Evolutionary conservation across 2,329 filamentous ascomycete genomes (phyloP), one percentile per base, ranked within the genome.

Genomic region (Pestalotiopsis sp.): DNA sequence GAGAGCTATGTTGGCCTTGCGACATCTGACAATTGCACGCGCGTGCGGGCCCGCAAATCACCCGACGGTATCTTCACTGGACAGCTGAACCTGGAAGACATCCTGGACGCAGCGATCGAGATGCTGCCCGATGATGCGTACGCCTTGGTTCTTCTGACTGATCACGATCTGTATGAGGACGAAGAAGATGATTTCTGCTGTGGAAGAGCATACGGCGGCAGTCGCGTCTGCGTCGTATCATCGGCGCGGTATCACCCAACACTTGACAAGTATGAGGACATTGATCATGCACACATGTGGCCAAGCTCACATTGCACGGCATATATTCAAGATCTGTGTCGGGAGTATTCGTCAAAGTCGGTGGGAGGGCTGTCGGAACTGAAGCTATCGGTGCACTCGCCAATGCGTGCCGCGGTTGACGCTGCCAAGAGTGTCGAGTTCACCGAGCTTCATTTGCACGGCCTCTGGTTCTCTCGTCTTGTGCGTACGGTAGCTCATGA

Each of bases 181-280:
- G 87, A 90, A 0, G 87, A 91, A 0, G 91, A 92, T 69, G 85
- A 89, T 23, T 93, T 92, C 73, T 88, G 86, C 66, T 91, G 90
- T 70, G 91, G 90, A 0, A 80, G 90, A 36, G 90, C 91, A 0
- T 93, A 90, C 74, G 91, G 91, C 0, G 88, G 85, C 0, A 89
- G 86, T 68, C 82, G 90, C 4, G 85, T 93, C 1, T 84, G 85
- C 0, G 85, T 92, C 1, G 87, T 93, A 0, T 89, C 87, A 0
- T 85, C 82, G 0, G 89, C 90, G 11, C 80, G 91, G 31, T 92
- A 93, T 70, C 82, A 88, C 61, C 90, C 90, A 0, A 68, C 71
- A 0, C 78, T 89, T 25, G 83, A 84, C 17, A 73, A 80, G 3
- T 69, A 77, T 2, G 81, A 77, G 0, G 72, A 69, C 1, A 76